phyloP scores from a whole-genome alignment of 2,329 filamentous ascomycete genomes.

The Colletotrichum orbiculare region DNA sequence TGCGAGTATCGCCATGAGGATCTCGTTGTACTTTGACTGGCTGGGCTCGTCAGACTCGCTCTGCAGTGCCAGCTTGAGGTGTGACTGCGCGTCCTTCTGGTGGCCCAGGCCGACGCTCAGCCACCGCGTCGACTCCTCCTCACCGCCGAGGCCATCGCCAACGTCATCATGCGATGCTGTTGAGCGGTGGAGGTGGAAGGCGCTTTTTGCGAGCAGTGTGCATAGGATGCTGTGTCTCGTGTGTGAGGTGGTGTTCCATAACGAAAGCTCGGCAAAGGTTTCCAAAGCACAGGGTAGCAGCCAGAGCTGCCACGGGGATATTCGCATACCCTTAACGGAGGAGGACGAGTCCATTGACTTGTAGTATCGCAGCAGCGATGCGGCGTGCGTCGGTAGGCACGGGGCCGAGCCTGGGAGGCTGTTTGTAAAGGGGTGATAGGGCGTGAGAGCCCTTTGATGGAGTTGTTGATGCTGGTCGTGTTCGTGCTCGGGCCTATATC shows the following conservation, averaged over 20 bases:
- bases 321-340: constrained; percentile 46
- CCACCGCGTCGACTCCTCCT: constrained; percentile 40
- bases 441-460: not conserved
- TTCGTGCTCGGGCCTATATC: not conserved
- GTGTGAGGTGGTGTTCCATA: constrained; percentile 52
- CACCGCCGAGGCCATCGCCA: too few relatives aligned
- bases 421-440: constrained; percentile 1
- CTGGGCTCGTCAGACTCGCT: constrained; percentile 46
- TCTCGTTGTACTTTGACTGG: constrained; percentile 54
- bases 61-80: constrained; percentile 48
- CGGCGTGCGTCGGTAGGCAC: constrained; percentile 38
- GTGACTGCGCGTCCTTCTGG: constrained; percentile 45
- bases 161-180: not conserved
- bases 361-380: constrained; percentile 44
- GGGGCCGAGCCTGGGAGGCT: constrained; percentile 7
- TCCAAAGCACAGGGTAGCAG: constrained; percentile 54
- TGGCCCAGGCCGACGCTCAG: constrained; percentile 44
- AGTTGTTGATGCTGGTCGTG: too few relatives aligned
- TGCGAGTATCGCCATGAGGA: constrained; percentile 56
- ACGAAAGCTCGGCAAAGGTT: constrained; percentile 53
- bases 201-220: constrained; percentile 54
- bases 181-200: constrained; percentile 50
- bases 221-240: constrained; percentile 52
- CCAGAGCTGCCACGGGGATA: constrained; percentile 57
- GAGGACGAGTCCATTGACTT: constrained; percentile 45